Base-by-base conservation (phyloP, 805 yeast genomes). In the Cyberlindnera maclurae region DNA sequence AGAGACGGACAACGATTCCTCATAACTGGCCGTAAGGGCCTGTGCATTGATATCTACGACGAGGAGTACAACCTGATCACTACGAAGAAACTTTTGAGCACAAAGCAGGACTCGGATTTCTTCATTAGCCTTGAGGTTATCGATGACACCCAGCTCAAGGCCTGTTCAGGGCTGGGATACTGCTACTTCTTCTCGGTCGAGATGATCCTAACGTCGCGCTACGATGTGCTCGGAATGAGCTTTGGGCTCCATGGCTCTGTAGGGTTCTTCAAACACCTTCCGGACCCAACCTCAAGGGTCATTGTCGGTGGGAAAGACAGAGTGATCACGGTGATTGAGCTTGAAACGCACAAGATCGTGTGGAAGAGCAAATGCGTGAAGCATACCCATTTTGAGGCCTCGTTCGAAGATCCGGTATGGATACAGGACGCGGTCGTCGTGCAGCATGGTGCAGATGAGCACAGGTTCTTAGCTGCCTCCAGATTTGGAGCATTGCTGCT, bases 241-340 rank as follows among this genome's bases (percentile, higher is more conserved):
- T 51, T 52, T 32, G 54, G 55, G 1, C 18, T 51, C 16, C 46
- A 49, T 41, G 57, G 57, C 1, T 36, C 50, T 15, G 45, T 51
- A 3, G 39, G 50, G 3, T 50, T 52, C 37, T 46, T 47, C 40
- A 39, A 51, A 29, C 44, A 46, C 24, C 24, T 20, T 20, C 8
- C 24, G 8, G 24, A 40, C 24, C 51, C 2, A 17, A 15, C 5
- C 2, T 7, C 33, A 9, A 40, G 40, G 32, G 39, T 47, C 11
- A 40, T 52, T 2, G 34, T 45, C 31, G 55, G 56, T 28, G 57
- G 56, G 7, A 53, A 53, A 37, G 58, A 50, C 34, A 29, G 55
- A 2, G 55, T 46, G 13, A 31, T 51, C 5, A 38, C 40, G 2
- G 24, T 53, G 1, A 36, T 53, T 15, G 55, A 50, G 12, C 26